Evolutionary conservation across 257 asterid species (phyloP), one percentile per base, ranked within the genome.

Genomic region (Fraxinus pennsylvanica): DNA sequence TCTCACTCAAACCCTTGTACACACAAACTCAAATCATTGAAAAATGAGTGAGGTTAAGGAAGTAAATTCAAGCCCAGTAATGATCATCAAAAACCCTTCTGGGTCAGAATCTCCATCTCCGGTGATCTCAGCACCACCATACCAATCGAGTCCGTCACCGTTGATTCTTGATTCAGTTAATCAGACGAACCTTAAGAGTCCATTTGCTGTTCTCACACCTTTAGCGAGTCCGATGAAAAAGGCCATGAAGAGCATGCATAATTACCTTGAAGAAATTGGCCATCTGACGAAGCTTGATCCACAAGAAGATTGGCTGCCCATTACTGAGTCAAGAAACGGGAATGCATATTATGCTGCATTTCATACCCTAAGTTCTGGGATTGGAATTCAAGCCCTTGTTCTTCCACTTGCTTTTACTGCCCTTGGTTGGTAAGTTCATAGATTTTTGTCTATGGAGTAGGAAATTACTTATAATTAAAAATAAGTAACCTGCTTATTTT

Each of bases 301-400:
- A 0, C 89, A 87, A 1, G 96, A 91, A 38, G 93, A 93, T 0
- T 91, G 96, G 96, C 88, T 91, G 29, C 96, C 96, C 19, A 91
- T 91, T 29, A 91, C 96, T 0, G 90, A 89, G 73, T 91, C 96
- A 2, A 78, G 96, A 73, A 91, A 91, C 43, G 96, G 96, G 36
- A 91, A 91, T 54, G 91, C 93, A 0, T 87, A 83, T 36, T 91
- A 89, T 54, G 91, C 96, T 0, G 92, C 89, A 8, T 91, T 91
- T 74, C 96, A 89, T 74, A 89, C 96, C 9, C 73, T 89, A 19
- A 87, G 91, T 43, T 87, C 96, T 57, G 96, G 93, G 69, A 89
- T 91, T 75, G 93, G 96, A 14, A 74, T 91, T 67, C 96, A 91
- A 78, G 93, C 96, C 4, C 93, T 91, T 21, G 81, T 91, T 59